A percentile compares a stretch with the other conserved stretches of the same genome.
Conservation (phyloP, 2,329 filamentous ascomycete species). For the Alternaria consortialis region DNA sequence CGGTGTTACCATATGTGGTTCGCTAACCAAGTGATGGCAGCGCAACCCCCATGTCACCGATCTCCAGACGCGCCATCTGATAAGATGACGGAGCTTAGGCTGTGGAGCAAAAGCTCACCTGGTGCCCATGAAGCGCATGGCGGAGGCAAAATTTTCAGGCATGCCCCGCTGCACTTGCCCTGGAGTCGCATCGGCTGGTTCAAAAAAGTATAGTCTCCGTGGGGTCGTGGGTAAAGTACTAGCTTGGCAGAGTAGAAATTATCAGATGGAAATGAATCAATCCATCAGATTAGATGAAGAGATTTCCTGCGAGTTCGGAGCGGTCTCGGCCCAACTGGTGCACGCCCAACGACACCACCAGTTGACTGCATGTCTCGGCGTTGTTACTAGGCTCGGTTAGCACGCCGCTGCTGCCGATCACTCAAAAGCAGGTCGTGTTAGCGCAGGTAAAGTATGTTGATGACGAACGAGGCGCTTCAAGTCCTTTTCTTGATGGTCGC, state of each 20-base stretch:
- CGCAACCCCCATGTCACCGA: constrained; percentile 15
- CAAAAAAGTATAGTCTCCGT: constrained; percentile 20
- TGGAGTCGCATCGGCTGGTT: constrained; percentile 13
- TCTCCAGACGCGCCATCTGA: constrained; percentile 43
- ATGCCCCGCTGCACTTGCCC: constrained; percentile 39
- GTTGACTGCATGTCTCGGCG: constrained; percentile 31
- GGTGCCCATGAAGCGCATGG: constrained; percentile 40
- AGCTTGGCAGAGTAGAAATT: constrained; percentile 26
- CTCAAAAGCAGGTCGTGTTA: constrained; percentile 24
- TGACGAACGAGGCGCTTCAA: constrained; percentile 40
- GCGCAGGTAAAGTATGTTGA: constrained; percentile 17
- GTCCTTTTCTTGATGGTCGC: not conserved
- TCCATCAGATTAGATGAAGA: constrained; percentile 24
- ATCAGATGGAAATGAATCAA: constrained; percentile 41
- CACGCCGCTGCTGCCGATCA: constrained; percentile 27
- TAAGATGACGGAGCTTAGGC: constrained; percentile 33
- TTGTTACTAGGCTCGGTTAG: constrained; percentile 33
- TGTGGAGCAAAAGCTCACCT: constrained; percentile 18
- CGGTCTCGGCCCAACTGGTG: constrained; percentile 23
- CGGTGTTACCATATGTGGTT: constrained; percentile 26
- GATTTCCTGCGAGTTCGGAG: constrained; percentile 30
- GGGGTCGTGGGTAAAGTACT: constrained; percentile 28
- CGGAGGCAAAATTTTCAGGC: constrained; percentile 39
- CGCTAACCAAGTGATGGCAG: constrained; percentile 18
- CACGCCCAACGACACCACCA: constrained; percentile 17